These are phyloP conservation scores for Termitomyces sp. DNA, from an alignment of 768 basidiomycete species.

Conservation along the genomic window DNA sequence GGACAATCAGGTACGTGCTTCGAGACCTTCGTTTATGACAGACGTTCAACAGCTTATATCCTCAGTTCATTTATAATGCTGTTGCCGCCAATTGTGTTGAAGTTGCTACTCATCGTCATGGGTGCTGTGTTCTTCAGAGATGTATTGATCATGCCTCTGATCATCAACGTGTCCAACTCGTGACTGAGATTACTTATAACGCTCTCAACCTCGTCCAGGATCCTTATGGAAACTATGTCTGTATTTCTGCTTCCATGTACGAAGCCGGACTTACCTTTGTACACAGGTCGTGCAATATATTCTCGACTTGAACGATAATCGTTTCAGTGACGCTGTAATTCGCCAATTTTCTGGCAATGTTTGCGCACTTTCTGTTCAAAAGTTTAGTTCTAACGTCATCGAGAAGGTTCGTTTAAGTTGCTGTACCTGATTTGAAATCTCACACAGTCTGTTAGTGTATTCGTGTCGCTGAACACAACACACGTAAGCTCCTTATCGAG, in stretches of 20 bases:
- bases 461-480: conserved; percentile 93
- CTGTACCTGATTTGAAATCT: background rate
- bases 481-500: conserved; percentile 91
- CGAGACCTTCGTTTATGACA: background rate
- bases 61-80: conserved; percentile 96
- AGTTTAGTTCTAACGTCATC: conserved; percentile 99
- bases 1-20: conserved; percentile 80
- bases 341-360: conserved; percentile 97
- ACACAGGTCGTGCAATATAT: conserved; percentile 95
- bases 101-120: conserved; percentile 96
- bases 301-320: conserved; percentile 94
- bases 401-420: conserved; percentile 64
- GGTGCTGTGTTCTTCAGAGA: conserved; percentile 96
- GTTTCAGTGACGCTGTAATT: conserved; percentile 97
- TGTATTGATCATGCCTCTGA: conserved; percentile 99
- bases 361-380: conserved; percentile 95
- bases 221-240: conserved; percentile 88
- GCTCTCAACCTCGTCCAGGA: conserved; percentile 97
- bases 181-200: conserved; percentile 98
- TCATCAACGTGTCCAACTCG: conserved; percentile 90
- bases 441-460: conserved; percentile 45
- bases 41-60: background rate
- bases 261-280: conserved; percentile 4
- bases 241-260: conserved; percentile 18
- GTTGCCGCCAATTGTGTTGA: conserved; percentile 99